A percentile compares a stretch with the other conserved stretches of the same genome.
Conservation (phyloP, 306 rosid species). For the Crotalaria pallida region DNA sequence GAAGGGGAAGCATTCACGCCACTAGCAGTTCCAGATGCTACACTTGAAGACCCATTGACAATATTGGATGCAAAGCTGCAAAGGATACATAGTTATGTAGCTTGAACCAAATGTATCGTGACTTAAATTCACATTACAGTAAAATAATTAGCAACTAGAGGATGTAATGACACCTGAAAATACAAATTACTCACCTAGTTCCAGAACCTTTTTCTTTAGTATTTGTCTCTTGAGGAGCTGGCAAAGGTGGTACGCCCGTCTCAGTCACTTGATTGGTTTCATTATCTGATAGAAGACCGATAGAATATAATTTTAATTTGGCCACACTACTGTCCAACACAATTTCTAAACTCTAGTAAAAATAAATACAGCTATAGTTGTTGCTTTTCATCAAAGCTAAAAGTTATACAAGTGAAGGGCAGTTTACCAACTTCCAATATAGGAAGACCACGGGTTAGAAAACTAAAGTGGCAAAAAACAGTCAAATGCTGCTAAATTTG, state of each 20-base stretch:
- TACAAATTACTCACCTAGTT: conserved; percentile 42
- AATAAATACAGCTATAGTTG: conserved; percentile 3
- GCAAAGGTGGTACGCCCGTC: conserved; percentile 42
- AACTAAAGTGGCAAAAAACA: not conserved
- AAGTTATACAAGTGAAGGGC: not conserved
- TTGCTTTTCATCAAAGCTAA: conserved; percentile 12
- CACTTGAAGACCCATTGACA: conserved; percentile 47
- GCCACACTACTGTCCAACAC: conserved; percentile 10
- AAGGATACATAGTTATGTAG: conserved; percentile 13
- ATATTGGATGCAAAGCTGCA: conserved; percentile 54
- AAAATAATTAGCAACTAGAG: not conserved
- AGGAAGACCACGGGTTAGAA: not conserved
- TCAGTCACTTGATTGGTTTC: conserved; percentile 59
- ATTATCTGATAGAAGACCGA: conserved; percentile 50
- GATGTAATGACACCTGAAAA: not conserved
- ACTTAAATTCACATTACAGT: conserved; percentile 15
- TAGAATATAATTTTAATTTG: conserved; percentile 18
- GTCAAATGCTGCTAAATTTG: not conserved
- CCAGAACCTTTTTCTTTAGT: conserved; percentile 49
- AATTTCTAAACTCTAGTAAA: conserved; percentile 13
- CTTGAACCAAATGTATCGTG: conserved; percentile 5
- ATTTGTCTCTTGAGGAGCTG: conserved; percentile 52
- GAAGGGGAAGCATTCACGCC: conserved; percentile 32
- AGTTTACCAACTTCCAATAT: not conserved
- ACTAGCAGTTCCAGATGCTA: conserved; percentile 43